Percentiles rank a stretch among this genome's conserved stretches.
Evolutionary conservation across 139 green algal genomes (phyloP).

Genomic region (Tetraselmis striata): DNA sequence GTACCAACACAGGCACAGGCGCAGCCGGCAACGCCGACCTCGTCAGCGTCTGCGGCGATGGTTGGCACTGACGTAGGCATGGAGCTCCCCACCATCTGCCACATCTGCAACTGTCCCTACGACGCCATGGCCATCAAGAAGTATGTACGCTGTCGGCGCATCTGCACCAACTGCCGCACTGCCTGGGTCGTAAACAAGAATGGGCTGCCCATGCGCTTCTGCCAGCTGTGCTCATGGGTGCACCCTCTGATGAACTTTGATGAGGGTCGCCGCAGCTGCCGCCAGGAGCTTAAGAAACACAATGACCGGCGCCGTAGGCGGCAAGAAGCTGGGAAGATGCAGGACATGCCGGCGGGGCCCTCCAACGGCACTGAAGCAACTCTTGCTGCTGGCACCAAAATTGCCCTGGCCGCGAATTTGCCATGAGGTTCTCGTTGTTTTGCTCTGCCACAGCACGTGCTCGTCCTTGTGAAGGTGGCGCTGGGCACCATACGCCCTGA

Average conservation of each 20-base stretch:
- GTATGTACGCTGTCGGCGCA: not conserved
- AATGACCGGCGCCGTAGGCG: not conserved
- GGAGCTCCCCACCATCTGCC: not conserved
- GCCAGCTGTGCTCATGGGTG: not conserved
- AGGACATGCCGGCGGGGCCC: not conserved
- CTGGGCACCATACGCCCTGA: no score
- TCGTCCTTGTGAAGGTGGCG: no score
- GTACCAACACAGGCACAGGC: no score
- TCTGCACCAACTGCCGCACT: not conserved
- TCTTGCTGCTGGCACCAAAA: no score
- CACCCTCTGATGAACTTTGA: not conserved
- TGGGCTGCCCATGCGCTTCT: not conserved
- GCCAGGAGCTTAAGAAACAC: not conserved
- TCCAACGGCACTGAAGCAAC: not conserved
- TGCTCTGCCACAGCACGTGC: no score
- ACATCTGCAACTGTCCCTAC: not conserved
- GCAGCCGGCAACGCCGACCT: no score
- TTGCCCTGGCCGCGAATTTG: no score
- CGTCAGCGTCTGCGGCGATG: no score
- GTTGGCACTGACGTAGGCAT: no score
- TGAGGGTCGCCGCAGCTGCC: not conserved
- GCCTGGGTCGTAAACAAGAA: not conserved
- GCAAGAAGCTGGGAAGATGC: not conserved
- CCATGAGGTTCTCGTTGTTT: no score
- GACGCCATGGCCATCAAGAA: not conserved